Percentiles rank a stretch among this genome's conserved stretches.
Evolutionary conservation across 75 land plant species (phyloP).

Genomic region (Cunninghamia lanceolata): DNA sequence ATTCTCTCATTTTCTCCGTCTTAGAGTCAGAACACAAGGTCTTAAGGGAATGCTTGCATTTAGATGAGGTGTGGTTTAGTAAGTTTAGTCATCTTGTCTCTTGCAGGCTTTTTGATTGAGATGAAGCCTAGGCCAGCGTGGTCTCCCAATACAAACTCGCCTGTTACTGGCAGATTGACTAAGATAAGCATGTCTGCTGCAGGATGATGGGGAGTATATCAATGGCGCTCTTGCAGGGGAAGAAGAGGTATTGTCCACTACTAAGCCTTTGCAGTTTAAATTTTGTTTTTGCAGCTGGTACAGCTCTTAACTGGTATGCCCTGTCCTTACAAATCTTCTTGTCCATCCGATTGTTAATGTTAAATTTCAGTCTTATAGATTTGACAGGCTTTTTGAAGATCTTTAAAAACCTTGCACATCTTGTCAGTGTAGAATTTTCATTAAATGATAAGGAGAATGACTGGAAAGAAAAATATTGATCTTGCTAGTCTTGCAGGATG

Average conservation of each 20-base stretch:
- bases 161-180: conserved; percentile 39
- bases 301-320: conserved; percentile 8
- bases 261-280: conserved; percentile 7
- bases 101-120: conserved; percentile 42
- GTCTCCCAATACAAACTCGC: conserved; percentile 21
- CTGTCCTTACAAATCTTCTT: not conserved
- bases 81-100: conserved; percentile 41
- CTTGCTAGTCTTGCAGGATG: conserved; percentile 55
- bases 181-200: conserved; percentile 49
- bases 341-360: not conserved
- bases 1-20: not conserved
- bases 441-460: not conserved
- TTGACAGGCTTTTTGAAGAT: not conserved
- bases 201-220: conserved; percentile 84
- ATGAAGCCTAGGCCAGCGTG: conserved; percentile 23
- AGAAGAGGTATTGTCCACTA: conserved; percentile 41
- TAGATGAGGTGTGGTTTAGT: conserved; percentile 36
- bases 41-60: conserved; percentile 1
- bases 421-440: not conserved
- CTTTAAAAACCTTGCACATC: not conserved
- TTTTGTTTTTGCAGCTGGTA: conserved; percentile 9
- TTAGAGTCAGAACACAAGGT: conserved; percentile 6
- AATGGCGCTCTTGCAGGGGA: conserved; percentile 41
- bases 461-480: not conserved
- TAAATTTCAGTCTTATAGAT: not conserved